These are phyloP conservation scores for Hyphopichia pseudoburtonii DNA, from an alignment of 1,139 yeast genomes.

Conservation along the genomic window DNA sequence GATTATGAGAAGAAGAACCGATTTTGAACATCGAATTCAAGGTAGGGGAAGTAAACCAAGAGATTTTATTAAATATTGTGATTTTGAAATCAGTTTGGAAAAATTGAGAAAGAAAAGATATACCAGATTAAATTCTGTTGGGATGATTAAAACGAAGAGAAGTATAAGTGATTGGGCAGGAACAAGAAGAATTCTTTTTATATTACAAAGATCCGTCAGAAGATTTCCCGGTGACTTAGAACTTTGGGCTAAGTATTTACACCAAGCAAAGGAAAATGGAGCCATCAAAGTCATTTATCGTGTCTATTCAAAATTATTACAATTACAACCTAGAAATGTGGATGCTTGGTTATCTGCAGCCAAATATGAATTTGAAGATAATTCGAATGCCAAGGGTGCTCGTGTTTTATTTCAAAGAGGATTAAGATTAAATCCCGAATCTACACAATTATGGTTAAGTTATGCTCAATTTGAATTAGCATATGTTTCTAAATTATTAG, in stretches of 20 bases:
- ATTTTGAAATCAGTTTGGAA: slow-evolving; percentile 80
- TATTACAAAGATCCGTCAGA: slow-evolving; percentile 79
- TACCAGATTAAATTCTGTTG: slow-evolving; percentile 56
- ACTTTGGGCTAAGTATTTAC: slow-evolving; percentile 78
- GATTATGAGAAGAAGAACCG: slow-evolving; percentile 92
- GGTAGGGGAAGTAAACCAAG: slow-evolving; percentile 80
- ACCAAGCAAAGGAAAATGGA: slow-evolving; percentile 69
- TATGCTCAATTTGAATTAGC: slow-evolving; percentile 87
- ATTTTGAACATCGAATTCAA: slow-evolving; percentile 86
- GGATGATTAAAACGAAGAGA: slow-evolving; percentile 50
- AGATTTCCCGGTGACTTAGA: slow-evolving; percentile 76
- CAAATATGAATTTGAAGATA: slow-evolving; percentile 85
- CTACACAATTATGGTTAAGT: slow-evolving; percentile 73
- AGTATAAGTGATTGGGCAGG: slow-evolving; percentile 89
- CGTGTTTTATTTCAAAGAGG: slow-evolving; percentile 84
- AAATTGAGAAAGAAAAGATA: slow-evolving; percentile 73
- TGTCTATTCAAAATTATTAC: slow-evolving; percentile 75
- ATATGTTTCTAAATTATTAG: slow-evolving; percentile 77
- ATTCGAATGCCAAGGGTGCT: slow-evolving; percentile 88
- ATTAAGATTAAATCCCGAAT: slow-evolving; percentile 78
- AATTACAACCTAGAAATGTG: slow-evolving; percentile 86
- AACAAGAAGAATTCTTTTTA: slow-evolving; percentile 74
- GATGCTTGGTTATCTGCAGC: slow-evolving; percentile 96
- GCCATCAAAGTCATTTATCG: slow-evolving; percentile 80
- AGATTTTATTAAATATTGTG: slow-evolving; percentile 78